Percentiles rank a stretch among this genome's conserved stretches.
Conservation (phyloP, 306 rosid species). For the Begonia fuchsioides region DNA sequence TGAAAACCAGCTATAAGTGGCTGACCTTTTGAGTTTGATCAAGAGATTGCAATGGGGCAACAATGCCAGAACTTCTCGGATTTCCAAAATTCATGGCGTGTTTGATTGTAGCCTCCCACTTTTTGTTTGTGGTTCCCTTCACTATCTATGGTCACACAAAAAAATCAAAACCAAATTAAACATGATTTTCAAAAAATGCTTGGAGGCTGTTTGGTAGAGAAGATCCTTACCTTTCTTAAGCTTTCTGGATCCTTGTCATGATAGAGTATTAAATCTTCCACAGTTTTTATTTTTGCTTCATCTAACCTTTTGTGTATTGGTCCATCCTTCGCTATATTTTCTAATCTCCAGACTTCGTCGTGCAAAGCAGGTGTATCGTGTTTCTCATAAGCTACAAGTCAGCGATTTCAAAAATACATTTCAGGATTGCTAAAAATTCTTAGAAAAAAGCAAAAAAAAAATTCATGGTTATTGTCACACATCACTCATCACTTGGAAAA, state of each 20-base stretch:
- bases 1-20: not conserved
- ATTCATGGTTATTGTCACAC: too few species aligned
- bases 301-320: constrained; percentile 68
- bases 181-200: too few species aligned
- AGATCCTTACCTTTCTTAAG: constrained; percentile 54
- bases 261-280: constrained; percentile 70
- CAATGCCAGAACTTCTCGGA: constrained; percentile 39
- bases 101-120: constrained; percentile 90
- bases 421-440: too few species aligned
- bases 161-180: too few species aligned
- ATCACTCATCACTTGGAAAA: too few species aligned
- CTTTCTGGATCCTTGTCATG: constrained; percentile 60
- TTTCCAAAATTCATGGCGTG: constrained; percentile 92
- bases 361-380: constrained; percentile 79
- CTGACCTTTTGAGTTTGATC: constrained; percentile 59
- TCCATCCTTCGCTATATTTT: constrained; percentile 78
- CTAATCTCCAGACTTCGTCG: constrained; percentile 87
- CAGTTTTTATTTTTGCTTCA: constrained; percentile 37
- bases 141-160: constrained; percentile 23
- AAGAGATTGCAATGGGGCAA: constrained; percentile 59
- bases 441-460: too few species aligned
- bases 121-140: constrained; percentile 83
- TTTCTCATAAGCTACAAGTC: constrained; percentile 65
- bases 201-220: too few species aligned
- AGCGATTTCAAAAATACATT: too few species aligned